Conservation (phyloP, 306 rosid species). For the Vicia villosa region DNA sequence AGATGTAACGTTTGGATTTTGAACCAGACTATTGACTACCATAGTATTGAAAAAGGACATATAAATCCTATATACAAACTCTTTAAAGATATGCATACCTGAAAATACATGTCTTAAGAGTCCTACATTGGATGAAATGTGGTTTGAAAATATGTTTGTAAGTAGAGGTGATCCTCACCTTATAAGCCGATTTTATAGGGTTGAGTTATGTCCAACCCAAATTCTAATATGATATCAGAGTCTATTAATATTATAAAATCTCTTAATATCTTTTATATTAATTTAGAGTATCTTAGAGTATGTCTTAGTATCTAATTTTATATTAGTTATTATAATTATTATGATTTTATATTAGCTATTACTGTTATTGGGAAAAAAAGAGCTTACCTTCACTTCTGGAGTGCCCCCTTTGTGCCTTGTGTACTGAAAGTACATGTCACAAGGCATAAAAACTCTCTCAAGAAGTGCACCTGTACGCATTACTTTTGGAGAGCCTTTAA, state of each 20-base stretch:
- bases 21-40: conserved; percentile 8
- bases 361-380: neutral
- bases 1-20: conserved; percentile 38
- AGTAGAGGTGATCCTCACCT: too few species aligned
- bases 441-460: conserved; percentile 98
- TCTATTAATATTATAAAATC: too few species aligned
- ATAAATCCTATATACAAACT: conserved; percentile 20
- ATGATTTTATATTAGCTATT: conserved; percentile 1
- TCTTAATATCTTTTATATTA: too few species aligned
- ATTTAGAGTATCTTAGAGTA: too few species aligned
- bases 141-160: too few species aligned
- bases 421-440: conserved; percentile 93
- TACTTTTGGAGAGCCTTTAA: conserved; percentile 84
- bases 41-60: conserved; percentile 2
- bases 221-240: too few species aligned
- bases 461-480: conserved; percentile 98
- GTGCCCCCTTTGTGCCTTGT: conserved; percentile 95
- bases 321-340: too few species aligned
- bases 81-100: conserved; percentile 3
- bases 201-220: too few species aligned
- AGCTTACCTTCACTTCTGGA: conserved; percentile 76
- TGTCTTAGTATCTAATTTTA: too few species aligned
- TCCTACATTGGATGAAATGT: too few species aligned
- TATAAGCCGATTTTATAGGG: too few species aligned
- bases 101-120: neutral